phyloP scores from a whole-genome alignment of 2,329 filamentous ascomycete genomes.

The Talaromyces piceae region DNA sequence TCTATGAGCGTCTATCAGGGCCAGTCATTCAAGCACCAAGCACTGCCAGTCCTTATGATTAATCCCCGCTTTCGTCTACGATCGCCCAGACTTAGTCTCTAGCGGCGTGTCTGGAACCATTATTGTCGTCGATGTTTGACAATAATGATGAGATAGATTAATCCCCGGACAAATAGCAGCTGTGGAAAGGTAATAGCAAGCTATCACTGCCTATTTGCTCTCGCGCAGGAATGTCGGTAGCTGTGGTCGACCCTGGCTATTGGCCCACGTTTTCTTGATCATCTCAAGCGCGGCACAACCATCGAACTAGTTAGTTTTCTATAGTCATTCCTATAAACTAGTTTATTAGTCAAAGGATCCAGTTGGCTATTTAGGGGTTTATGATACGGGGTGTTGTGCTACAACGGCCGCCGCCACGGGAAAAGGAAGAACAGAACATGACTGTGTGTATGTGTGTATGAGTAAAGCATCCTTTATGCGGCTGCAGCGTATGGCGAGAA shows the following conservation, averaged over 20 bases:
- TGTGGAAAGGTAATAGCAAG: not conserved
- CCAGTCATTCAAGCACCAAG: too few relatives aligned
- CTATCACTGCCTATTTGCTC: not conserved
- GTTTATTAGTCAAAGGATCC: too few relatives aligned
- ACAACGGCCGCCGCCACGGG: too few relatives aligned
- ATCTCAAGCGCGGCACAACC: not conserved
- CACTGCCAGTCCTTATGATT: not conserved
- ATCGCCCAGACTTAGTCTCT: not conserved
- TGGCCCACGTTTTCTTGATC: not conserved
- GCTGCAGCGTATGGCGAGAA: not conserved
- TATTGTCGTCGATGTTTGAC: too few relatives aligned
- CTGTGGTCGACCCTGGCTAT: not conserved
- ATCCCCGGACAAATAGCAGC: too few relatives aligned
- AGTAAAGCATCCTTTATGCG: not conserved
- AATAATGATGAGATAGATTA: too few relatives aligned
- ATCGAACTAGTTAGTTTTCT: too few relatives aligned
- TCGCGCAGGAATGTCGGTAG: not conserved
- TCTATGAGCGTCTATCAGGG: not conserved
- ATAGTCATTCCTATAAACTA: too few relatives aligned
- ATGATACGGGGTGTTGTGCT: too few relatives aligned
- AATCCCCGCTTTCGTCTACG: not conserved
- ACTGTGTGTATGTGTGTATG: too few relatives aligned
- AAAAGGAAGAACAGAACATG: not conserved
- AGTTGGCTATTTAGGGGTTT: too few relatives aligned
- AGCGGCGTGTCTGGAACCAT: not conserved